Evolutionary conservation across 306 rosid genomes (phyloP).

Genomic region (Cucurbita ficifolia): DNA sequence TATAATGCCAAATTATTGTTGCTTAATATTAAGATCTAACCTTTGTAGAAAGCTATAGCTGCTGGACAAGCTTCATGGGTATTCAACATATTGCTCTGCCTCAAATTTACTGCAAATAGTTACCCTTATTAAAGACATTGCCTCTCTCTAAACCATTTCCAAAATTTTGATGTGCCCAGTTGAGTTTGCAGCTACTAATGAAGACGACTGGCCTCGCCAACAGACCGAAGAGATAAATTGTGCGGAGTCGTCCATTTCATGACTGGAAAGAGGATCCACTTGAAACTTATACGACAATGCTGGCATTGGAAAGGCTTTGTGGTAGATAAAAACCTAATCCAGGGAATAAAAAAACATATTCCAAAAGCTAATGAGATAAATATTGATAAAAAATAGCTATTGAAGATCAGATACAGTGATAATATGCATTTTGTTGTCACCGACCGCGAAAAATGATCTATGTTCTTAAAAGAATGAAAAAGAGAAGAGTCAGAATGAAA

Average conservation of each 20-base stretch:
- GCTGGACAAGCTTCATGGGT: background rate
- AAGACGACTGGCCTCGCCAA: constrained; percentile 85
- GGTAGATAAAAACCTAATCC: constrained; percentile 81
- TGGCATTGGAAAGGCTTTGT: constrained; percentile 96
- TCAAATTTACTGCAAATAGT: background rate
- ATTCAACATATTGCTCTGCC: background rate
- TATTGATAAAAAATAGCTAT: background rate
- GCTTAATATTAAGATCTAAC: background rate
- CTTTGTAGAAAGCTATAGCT: background rate
- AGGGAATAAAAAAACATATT: constrained; percentile 7
- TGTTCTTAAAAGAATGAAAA: background rate
- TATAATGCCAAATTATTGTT: background rate
- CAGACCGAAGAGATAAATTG: constrained; percentile 86
- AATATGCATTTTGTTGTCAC: no score
- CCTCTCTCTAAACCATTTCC: constrained; percentile 59
- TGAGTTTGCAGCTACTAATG: constrained; percentile 81
- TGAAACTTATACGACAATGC: constrained; percentile 80
- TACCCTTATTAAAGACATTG: background rate
- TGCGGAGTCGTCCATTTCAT: constrained; percentile 49
- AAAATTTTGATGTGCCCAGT: constrained; percentile 84
- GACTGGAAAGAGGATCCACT: constrained; percentile 57
- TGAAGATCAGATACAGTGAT: no score
- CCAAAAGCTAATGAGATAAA: background rate
- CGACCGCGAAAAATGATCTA: background rate
- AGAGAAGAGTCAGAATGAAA: no score